Evolutionary conservation across 441 rosid genomes (phyloP), one percentile per base, ranked within the genome.

Genomic region (Pelargonium fulgidum): DNA sequence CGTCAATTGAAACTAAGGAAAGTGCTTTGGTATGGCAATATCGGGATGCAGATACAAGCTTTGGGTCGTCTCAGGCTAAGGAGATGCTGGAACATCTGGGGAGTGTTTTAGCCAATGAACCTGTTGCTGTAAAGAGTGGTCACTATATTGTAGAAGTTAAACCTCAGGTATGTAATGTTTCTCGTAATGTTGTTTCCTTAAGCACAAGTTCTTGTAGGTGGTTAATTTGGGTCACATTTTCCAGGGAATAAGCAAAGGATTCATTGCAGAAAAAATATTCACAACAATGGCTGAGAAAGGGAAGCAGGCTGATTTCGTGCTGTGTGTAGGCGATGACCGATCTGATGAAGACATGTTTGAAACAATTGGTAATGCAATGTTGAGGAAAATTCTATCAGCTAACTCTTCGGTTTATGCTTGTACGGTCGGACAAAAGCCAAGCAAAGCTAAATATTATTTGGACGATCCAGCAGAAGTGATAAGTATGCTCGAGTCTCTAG

Each of bases 61-160:
- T 83, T 63, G 86, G 86, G 70, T 83, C 86, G 3, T 66, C 79
- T 41, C 86, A 83, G 74, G 85, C 85, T 44, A 83, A 83, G 74
- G 86, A 83, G 74, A 81, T 83, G 84, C 75, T 83, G 45, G 86
- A 83, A 71, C 86, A 83, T 72, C 77, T 83, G 13, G 86, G 81
- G 77, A 81, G 80, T 76, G 86, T 83, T 63, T 41, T 83, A 70
- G 81, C 86, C 50, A 83, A 83, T 54, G 86, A 83, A 72, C 86
- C 86, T 6, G 86, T 81, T 68, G 80, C 86, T 48, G 86, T 83
- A 20, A 83, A 81, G 72, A 83, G 58, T 52, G 58, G 58, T n/a
- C 58, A 52, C 19, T 52, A 14, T 4, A 52, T 52, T 14, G 58
- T 52, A 3, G 58, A 52, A 52, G 9, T 52, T 17, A 52, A 52